Evolutionary conservation across 306 rosid genomes (phyloP).

Genomic region (Ziziphus jujuba): DNA sequence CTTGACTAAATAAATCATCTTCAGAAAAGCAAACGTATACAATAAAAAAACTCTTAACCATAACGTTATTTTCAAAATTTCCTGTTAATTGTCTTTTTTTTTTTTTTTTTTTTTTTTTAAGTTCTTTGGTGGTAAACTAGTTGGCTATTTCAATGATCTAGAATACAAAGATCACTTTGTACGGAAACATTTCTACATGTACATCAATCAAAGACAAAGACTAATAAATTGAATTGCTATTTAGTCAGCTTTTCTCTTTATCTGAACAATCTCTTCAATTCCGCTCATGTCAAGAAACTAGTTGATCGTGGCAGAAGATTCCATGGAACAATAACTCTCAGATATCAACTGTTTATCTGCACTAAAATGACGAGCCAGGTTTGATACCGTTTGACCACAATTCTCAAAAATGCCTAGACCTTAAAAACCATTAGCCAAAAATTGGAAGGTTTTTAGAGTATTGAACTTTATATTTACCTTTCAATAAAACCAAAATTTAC

Average conservation of each 20-base stretch:
- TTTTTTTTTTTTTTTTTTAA: too few species aligned
- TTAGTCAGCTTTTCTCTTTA: not conserved
- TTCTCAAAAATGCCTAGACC: not conserved
- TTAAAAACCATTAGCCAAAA: not conserved
- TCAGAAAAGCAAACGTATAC: too few species aligned
- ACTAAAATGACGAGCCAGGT: not conserved
- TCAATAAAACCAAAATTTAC: conserved; percentile 1
- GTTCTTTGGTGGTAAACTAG: too few species aligned
- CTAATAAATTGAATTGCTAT: not conserved
- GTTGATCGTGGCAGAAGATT: not conserved
- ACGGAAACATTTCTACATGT: too few species aligned
- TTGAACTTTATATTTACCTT: not conserved
- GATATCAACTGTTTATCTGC: not conserved
- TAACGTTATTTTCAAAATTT: too few species aligned
- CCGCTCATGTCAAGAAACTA: not conserved
- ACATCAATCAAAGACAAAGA: not conserved
- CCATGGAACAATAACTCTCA: not conserved
- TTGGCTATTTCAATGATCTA: too few species aligned
- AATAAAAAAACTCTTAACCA: too few species aligned
- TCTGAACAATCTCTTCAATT: not conserved
- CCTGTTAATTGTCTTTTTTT: too few species aligned
- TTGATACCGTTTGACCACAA: not conserved
- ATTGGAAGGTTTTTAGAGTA: not conserved
- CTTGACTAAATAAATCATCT: too few species aligned
- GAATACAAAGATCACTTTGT: too few species aligned